These are phyloP conservation scores for Ganoderma lingzhi DNA, from an alignment of 1,284 basidiomycete species.

Conservation along the genomic window DNA sequence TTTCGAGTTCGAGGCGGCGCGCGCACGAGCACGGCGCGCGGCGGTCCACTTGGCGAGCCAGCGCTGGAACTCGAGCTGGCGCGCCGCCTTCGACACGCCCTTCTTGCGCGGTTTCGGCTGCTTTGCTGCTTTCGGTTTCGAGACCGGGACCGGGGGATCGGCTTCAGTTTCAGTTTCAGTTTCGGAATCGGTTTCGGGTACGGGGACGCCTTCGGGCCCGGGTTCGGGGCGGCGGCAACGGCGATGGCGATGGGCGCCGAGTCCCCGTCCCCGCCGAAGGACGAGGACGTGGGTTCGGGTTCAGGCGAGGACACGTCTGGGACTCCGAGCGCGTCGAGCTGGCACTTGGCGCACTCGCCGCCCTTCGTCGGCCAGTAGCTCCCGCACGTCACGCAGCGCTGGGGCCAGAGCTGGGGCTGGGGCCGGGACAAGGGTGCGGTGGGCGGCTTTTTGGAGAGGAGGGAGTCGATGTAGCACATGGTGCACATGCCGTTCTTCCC, in stretches of 20 bases:
- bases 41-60: conserved; percentile 22
- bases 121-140: neutral
- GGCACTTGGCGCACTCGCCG: conserved; percentile 7
- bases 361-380: neutral
- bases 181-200: too few species aligned
- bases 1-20: too few species aligned
- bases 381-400: conserved; percentile 8
- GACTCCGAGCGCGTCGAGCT: neutral
- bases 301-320: neutral
- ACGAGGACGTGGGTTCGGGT: neutral
- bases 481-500: conserved; percentile 6
- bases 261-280: neutral
- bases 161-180: too few species aligned
- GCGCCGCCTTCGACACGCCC: conserved; percentile 18
- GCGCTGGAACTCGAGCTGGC: conserved; percentile 17
- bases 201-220: too few species aligned
- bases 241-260: too few species aligned
- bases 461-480: conserved; percentile 7
- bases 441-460: neutral
- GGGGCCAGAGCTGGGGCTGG: neutral
- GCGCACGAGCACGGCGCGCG: neutral
- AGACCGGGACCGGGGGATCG: too few species aligned
- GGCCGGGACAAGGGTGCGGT: too few species aligned
- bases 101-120: conserved; percentile 3
- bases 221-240: too few species aligned